Base-by-base conservation (phyloP, 768 basidiomycete species). In the Tricholoma sp. region DNA sequence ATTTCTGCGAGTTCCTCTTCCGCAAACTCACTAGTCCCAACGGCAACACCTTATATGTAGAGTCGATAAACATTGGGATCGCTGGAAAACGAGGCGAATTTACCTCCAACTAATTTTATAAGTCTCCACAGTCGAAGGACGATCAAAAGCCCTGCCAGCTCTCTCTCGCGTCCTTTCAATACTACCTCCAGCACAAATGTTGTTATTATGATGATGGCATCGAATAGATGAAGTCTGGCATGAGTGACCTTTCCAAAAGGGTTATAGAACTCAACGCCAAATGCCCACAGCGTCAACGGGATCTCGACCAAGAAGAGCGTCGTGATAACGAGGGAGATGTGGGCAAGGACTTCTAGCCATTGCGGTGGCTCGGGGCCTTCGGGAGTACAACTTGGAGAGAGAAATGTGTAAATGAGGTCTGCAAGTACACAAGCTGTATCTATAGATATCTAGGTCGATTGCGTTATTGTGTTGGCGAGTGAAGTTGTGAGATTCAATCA, bases 61-160 rank as follows among this genome's bases (percentile, higher is more conserved):
- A 54, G 59, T 31, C 60, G 34, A 46, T 46, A 18, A 54, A 8
- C 50, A 35, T 24, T 7, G 2, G 3, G 5, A n/a, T n/a, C 9
- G 3, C 19, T 29, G 14, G 45, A 49, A 9, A 49, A 12, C 32
- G 8, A 47, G 22, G 10, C 32, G n/a, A 22, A 19, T 65, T 62
- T 45, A 81, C 76, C 74, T 70, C 75, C 73, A 32, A 90, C 84
- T 11, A 93, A 75, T 66, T 91, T 90, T 22, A 92, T 80, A 31
- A 93, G 73, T 22, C 91, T 79, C 91, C 91, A 91, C 12, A 93
- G 69, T 69, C 91, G 90, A 27, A 93, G 73, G 18, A 88, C 72
- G 41, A 93, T 77, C 32, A 93, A 79, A 22, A 93, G 71, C 5
- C 78, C 81, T 1, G 84, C 86, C 19, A 92, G 77, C 64, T 93